A percentile compares a stretch with the other conserved stretches of the same genome.
Evolutionary conservation across 176 grass and related monocot species (phyloP).

Genomic region (Miscanthus lutarioriparius): DNA sequence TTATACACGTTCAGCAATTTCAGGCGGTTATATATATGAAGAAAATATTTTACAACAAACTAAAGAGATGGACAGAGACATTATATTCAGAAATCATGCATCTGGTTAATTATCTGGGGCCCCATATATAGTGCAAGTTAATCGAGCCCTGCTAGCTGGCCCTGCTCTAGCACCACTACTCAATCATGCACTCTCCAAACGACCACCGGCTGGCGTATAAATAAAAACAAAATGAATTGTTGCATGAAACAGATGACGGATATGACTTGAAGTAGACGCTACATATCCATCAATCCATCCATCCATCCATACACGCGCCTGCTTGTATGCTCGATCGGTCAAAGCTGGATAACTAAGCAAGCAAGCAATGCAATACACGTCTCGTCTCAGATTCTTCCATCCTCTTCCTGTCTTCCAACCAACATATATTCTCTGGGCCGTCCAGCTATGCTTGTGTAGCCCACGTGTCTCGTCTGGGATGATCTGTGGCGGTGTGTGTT

Average conservation of each 20-base stretch:
- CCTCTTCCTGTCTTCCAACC: background rate
- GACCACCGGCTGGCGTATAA: background rate
- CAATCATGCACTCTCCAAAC: slow-evolving; percentile 26
- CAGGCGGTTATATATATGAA: background rate
- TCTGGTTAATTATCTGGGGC: background rate
- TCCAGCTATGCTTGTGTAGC: background rate
- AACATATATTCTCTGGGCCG: background rate
- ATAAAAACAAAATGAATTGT: background rate
- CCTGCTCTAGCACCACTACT: background rate
- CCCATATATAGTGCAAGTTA: background rate
- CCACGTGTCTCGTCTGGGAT: too few species aligned
- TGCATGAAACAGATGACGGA: background rate
- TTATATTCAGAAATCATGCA: background rate
- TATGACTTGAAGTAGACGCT: slow-evolving; percentile 36
- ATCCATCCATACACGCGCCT: too few species aligned
- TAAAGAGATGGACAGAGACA: background rate
- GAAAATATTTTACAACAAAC: background rate
- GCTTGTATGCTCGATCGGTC: background rate
- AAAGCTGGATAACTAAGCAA: slow-evolving; percentile 18
- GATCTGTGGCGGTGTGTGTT: too few species aligned
- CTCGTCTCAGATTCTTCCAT: background rate
- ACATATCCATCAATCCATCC: slow-evolving; percentile 14
- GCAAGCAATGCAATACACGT: slow-evolving; percentile 1
- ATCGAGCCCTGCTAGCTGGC: background rate
- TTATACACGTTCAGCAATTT: background rate